These are phyloP conservation scores for Naumovozyma dairenensis DNA, from an alignment of 805 yeast species.

Conservation along the genomic window DNA sequence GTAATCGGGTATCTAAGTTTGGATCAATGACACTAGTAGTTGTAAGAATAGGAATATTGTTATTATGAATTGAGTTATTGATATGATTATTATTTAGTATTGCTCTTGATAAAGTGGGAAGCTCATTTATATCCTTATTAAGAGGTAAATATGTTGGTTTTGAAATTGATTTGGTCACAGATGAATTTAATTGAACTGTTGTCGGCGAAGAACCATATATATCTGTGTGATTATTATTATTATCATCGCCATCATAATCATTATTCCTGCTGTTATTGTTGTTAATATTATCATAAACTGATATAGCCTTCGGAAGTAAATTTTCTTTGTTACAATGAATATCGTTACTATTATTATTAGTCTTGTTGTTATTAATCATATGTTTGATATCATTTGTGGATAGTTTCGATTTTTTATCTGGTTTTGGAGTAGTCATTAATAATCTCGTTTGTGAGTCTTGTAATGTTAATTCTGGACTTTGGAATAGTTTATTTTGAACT, in stretches of 20 bases:
- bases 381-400: no score
- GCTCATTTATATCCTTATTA: conserved; percentile 8
- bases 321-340: no score
- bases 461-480: no score
- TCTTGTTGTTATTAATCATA: not conserved
- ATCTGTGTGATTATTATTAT: conserved; percentile 11
- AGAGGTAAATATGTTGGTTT: no score
- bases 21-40: no score
- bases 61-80: conserved; percentile 14
- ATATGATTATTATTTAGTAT: conserved; percentile 10
- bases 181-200: conserved; percentile 28
- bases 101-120: conserved; percentile 12
- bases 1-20: no score
- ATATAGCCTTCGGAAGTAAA: no score
- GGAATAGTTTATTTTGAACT: not conserved
- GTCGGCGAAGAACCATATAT: conserved; percentile 29
- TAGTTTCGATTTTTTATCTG: not conserved
- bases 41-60: conserved; percentile 4
- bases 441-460: not conserved
- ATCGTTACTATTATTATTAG: not conserved
- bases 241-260: conserved; percentile 4
- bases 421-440: conserved; percentile 1
- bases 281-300: no score
- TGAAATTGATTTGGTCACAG: conserved; percentile 24
- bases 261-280: conserved; percentile 3